Percentiles rank a stretch among this genome's conserved stretches.
Conservation (phyloP, 2,329 filamentous ascomycete species). For the Exserohilum rostratum region DNA sequence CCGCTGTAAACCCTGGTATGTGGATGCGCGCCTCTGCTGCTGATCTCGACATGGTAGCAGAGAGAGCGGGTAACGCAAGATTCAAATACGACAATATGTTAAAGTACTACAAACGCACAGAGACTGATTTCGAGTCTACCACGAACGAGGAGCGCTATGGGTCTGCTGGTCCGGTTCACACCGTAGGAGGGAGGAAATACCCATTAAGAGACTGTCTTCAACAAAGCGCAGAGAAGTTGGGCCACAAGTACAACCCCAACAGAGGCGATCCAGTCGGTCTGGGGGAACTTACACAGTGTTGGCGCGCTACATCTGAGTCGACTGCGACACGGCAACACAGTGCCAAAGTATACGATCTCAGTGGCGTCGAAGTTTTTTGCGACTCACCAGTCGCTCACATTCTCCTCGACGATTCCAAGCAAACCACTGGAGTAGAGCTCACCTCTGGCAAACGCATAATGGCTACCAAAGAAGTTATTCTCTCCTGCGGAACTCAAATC, state of each 20-base stretch:
- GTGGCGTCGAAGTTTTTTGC: slow-evolving; percentile 13
- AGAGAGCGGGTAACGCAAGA: slow-evolving; percentile 19
- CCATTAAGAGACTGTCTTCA: slow-evolving; percentile 17
- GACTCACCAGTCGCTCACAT: slow-evolving; percentile 17
- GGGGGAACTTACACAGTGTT: slow-evolving; percentile 18
- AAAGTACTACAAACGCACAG: slow-evolving; percentile 19
- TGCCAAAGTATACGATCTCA: slow-evolving; percentile 25
- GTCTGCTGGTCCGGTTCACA: slow-evolving; percentile 26
- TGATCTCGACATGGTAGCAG: slow-evolving; percentile 20
- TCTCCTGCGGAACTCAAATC: slow-evolving; percentile 47
- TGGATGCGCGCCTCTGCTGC: slow-evolving; percentile 24
- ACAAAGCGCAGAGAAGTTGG: slow-evolving; percentile 15
- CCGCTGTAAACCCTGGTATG: slow-evolving; percentile 19
- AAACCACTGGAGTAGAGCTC: slow-evolving; percentile 36
- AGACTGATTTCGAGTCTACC: slow-evolving; percentile 18
- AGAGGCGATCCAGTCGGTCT: slow-evolving; percentile 24
- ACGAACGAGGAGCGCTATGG: slow-evolving; percentile 19
- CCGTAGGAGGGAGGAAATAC: slow-evolving; percentile 19
- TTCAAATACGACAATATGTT: slow-evolving; percentile 23
- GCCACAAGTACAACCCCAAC: slow-evolving; percentile 16
- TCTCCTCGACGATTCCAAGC: slow-evolving; percentile 17
- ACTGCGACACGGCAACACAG: slow-evolving; percentile 25
- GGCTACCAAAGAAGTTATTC: slow-evolving; percentile 50
- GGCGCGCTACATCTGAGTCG: slow-evolving; percentile 15
- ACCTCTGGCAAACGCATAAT: background rate